Evolutionary conservation across 2,329 filamentous ascomycete genomes (phyloP).

Genomic region (Gnomoniopsis sp.): DNA sequence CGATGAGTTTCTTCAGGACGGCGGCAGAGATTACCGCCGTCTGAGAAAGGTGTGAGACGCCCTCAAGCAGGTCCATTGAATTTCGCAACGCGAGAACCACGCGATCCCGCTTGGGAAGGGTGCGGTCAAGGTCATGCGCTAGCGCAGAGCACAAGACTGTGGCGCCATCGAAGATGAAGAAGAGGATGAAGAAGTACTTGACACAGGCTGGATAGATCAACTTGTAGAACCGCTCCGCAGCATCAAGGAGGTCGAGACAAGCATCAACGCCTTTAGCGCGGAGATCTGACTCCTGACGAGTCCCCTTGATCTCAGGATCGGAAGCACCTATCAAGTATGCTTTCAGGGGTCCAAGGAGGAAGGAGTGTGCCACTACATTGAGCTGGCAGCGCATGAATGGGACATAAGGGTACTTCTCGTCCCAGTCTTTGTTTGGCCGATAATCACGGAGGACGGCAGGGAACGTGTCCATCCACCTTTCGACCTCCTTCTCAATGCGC

Average conservation of each 20-base stretch:
- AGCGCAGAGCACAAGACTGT: constrained; percentile 26
- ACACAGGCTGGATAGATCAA: constrained; percentile 21
- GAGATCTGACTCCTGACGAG: constrained; percentile 18
- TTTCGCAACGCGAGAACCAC: neutral
- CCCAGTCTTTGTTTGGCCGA: constrained; percentile 23
- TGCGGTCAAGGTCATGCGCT: constrained; percentile 23
- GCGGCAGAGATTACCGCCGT: constrained; percentile 2
- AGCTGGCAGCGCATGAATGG: constrained; percentile 26
- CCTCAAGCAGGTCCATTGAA: neutral
- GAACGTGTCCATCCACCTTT: constrained; percentile 6
- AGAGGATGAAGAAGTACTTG: constrained; percentile 26
- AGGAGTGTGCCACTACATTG: constrained; percentile 25
- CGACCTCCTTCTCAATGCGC: constrained; percentile 20
- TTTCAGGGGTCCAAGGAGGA: constrained; percentile 22
- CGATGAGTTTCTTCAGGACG: constrained; percentile 3
- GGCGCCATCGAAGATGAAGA: constrained; percentile 27
- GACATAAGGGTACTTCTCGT: constrained; percentile 23
- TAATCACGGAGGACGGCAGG: constrained; percentile 22
- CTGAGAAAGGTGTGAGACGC: constrained; percentile 1
- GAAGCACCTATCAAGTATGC: constrained; percentile 20
- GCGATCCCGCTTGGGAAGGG: constrained; percentile 23
- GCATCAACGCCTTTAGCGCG: constrained; percentile 21
- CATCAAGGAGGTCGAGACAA: constrained; percentile 20
- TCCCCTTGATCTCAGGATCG: constrained; percentile 19
- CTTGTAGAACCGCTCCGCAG: constrained; percentile 19